Base-by-base conservation (phyloP, 371 early-diverging fungal species). In the Rhizopus delemar region DNA sequence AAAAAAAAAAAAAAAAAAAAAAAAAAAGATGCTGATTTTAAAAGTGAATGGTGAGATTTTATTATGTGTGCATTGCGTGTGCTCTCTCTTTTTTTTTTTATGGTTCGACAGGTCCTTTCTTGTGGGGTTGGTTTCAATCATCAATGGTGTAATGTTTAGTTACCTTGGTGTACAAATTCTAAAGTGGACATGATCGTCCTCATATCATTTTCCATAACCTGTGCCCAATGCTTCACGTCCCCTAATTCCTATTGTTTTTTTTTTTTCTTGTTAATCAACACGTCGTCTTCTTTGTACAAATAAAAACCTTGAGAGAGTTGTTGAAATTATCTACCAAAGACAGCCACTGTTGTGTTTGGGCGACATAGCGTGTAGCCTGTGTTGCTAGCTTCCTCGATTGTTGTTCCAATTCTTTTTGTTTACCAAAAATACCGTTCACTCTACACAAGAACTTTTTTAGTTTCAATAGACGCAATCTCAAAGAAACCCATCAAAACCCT, bases 221-320 rank as follows among this genome's bases (percentile, higher is more conserved):
- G 75, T 0, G 90, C 88, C 93, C 93, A 93, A 64, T 90, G 89
- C 51, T 84, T 80, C 12, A 92, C 86, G 68, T 92, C 91, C 28
- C 93, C 93, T 12, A 93, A 74, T 62, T 90, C 91, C 71, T 22
- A 22, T 22, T 22, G 22, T 22, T 22, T 22, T n/a, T n/a, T n/a
- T n/a, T n/a, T n/a, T n/a, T n/a, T n/a, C n/a, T n/a, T 22, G 22
- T 22, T 22, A 22, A 22, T 22, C 22, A 22, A 22, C 22, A 22
- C 22, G 22, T 0, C 2, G 22, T 22, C 22, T 22, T 22, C 22
- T 22, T 22, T 22, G n/a, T n/a, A 22, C 22, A 22, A 22, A 22
- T 22, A 22, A 22, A 22, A 22, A 22, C 22, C 22, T 90, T 88
- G 13, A 88, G 64, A 28, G 87, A 78, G 5, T 77, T 66, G 51